Conservation (phyloP, 2,329 filamentous ascomycete species). For the Aspergillus caelatus region DNA sequence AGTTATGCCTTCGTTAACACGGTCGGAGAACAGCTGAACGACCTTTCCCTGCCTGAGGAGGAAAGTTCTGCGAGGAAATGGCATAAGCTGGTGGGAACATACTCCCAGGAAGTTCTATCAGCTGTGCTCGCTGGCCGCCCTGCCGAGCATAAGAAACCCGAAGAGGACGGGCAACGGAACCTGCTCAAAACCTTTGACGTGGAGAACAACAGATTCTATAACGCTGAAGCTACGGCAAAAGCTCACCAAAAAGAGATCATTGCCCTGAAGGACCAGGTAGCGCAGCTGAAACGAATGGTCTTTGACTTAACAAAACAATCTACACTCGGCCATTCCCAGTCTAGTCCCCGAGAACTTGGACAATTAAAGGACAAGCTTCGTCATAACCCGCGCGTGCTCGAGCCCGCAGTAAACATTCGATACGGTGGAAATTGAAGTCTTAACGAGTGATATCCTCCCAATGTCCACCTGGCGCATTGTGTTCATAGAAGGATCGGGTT, state of each 20-base stretch:
- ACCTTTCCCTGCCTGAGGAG: constrained; percentile 20
- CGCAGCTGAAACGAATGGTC: constrained; percentile 33
- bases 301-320: constrained; percentile 28
- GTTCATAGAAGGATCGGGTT: background rate
- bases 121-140: constrained; percentile 21
- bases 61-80: constrained; percentile 19
- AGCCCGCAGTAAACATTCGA: constrained; percentile 4
- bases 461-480: background rate
- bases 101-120: constrained; percentile 29
- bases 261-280: constrained; percentile 32
- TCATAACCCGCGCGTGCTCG: constrained; percentile 1
- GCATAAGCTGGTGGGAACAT: constrained; percentile 25
- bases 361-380: constrained; percentile 12
- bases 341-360: constrained; percentile 10
- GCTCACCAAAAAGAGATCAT: constrained; percentile 29
- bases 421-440: background rate
- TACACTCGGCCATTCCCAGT: constrained; percentile 14
- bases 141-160: constrained; percentile 2
- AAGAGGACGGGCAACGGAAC: background rate
- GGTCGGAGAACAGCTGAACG: constrained; percentile 31
- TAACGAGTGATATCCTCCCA: background rate
- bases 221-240: constrained; percentile 1
- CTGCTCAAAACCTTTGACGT: background rate
- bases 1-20: constrained; percentile 36
- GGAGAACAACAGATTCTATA: background rate